A percentile compares a stretch with the other conserved stretches of the same genome.
Evolutionary conservation across 345 rosid genomes (phyloP).

Genomic region (Salix brachista): DNA sequence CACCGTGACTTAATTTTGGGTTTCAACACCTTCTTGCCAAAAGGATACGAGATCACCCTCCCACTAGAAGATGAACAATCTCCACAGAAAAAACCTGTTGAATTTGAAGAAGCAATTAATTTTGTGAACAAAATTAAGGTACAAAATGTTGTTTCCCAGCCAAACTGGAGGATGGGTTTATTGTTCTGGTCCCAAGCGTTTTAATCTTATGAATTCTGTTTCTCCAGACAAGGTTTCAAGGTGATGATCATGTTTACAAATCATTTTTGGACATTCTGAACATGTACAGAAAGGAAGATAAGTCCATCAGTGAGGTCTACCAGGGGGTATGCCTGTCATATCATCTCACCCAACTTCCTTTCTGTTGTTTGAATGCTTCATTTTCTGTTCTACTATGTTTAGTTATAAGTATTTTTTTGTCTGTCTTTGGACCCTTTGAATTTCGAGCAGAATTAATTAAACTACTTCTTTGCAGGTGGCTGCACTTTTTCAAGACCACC

Average conservation of each 20-base stretch:
- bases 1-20: slow-evolving; percentile 35
- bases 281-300: slow-evolving; percentile 33
- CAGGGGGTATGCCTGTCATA: slow-evolving; percentile 23
- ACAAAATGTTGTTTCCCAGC: neutral
- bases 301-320: slow-evolving; percentile 35
- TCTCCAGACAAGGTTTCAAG: slow-evolving; percentile 36
- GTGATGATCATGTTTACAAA: slow-evolving; percentile 30
- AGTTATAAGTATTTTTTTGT: neutral
- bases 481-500: slow-evolving; percentile 71
- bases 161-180: neutral
- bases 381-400: neutral
- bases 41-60: slow-evolving; percentile 34
- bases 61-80: slow-evolving; percentile 28
- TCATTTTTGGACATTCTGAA: slow-evolving; percentile 32
- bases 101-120: slow-evolving; percentile 36
- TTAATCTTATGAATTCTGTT: slow-evolving; percentile 6
- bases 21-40: slow-evolving; percentile 35
- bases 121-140: slow-evolving; percentile 39
- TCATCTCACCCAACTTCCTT: slow-evolving; percentile 3
- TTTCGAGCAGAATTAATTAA: slow-evolving; percentile 4
- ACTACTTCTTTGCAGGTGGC: slow-evolving; percentile 59
- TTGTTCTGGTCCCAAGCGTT: neutral
- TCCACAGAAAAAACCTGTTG: slow-evolving; percentile 33
- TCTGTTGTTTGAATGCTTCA: neutral
- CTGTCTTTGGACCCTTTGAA: neutral